Base-by-base conservation (phyloP, 2,329 filamentous ascomycete species). In the Thermoascus crustaceus region DNA sequence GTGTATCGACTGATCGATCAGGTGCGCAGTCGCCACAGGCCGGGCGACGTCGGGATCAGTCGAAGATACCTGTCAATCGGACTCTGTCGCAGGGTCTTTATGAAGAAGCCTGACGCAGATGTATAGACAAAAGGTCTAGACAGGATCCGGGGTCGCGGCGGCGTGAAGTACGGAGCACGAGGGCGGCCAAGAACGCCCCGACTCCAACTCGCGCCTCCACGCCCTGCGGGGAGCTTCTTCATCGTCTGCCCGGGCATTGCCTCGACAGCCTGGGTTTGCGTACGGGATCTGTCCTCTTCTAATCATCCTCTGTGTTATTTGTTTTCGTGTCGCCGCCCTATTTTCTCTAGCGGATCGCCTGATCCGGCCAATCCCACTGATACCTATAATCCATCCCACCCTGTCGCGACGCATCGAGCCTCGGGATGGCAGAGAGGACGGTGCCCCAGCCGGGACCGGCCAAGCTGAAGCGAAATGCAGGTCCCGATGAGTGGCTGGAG, bases 401-500 rank as follows among this genome's bases (percentile, higher is more conserved):
- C 32, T 44, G 37, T 37, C 41, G 42, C 16, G 14, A 19, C 11
- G 17, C 18, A 35, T 34, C 24, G 34, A 18, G 17, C 21, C 34
- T 38, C 48, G 50, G 38, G 32, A 64, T 66, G 61, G 55, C 57
- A 22, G 58, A 63, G 40, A 71, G 66, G 44, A 73, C 75, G 45
- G 76, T 95, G 49, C 89, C 91, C 39, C 85, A 89, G 68, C 89
- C 89, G 39, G 89, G 89, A 35, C 88, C 89, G 38, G 89, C 89
- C 40, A 86, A 83, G 51, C 70, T 96, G 46, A 79, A 78, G 44
- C 78, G 83, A 38, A 85, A 85, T 59, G 85, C 88, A 24, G 86
- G 86, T 9, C 79, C 93, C 21, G 86, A 95, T 60, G 88, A 96
- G 67, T 98, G 91, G 91, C 75, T 98, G 20, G 85, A 91, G 58